Conservation (phyloP, 768 basidiomycete species). For the Tubosaeta sp. region DNA sequence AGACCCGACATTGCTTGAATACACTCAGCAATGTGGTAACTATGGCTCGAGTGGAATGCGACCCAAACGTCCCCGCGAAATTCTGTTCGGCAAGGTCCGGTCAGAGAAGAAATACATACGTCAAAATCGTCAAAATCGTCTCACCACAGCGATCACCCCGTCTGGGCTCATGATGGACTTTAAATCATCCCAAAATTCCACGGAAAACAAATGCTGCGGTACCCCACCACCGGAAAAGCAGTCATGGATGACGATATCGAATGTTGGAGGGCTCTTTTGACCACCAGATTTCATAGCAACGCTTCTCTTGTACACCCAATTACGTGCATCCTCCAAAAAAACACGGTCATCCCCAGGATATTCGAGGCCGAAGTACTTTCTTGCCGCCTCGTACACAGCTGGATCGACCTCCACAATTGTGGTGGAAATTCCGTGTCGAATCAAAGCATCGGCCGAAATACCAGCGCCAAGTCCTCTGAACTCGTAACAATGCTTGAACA, state of each 20-base stretch:
- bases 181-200: slow-evolving; percentile 78
- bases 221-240: slow-evolving; percentile 94
- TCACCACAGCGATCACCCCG: slow-evolving; percentile 78
- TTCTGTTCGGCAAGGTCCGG: slow-evolving; percentile 47
- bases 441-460: slow-evolving; percentile 72
- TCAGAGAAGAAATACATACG: neutral
- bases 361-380: slow-evolving; percentile 73
- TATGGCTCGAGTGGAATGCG: slow-evolving; percentile 61
- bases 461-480: slow-evolving; percentile 85
- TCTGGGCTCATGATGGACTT: slow-evolving; percentile 59
- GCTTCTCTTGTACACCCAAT: slow-evolving; percentile 53
- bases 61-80: slow-evolving; percentile 69
- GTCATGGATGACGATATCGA: slow-evolving; percentile 81
- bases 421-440: slow-evolving; percentile 61
- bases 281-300: slow-evolving; percentile 22
- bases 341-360: slow-evolving; percentile 56
- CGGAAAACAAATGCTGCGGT: slow-evolving; percentile 77
- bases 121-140: slow-evolving; percentile 22
- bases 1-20: slow-evolving; percentile 80
- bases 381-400: slow-evolving; percentile 80
- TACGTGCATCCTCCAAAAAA: slow-evolving; percentile 73
- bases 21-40: slow-evolving; percentile 61
- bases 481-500: neutral
- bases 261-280: slow-evolving; percentile 24
- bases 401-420: slow-evolving; percentile 95